phyloP scores from a whole-genome alignment of 495 filamentous ascomycete genomes.

The Rhypophila decipiens region DNA sequence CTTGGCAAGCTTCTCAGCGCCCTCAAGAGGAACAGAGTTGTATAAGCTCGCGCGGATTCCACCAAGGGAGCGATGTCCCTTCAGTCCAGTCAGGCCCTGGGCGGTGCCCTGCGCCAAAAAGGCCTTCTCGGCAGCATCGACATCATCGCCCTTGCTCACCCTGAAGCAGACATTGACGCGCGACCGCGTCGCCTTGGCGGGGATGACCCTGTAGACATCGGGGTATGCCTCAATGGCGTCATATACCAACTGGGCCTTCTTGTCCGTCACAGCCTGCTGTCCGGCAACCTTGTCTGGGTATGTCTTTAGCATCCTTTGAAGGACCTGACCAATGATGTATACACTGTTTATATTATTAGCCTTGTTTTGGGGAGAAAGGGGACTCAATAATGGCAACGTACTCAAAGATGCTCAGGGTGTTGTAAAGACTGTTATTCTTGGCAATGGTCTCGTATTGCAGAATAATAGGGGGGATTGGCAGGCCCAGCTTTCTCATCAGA shows the following conservation, averaged over 20 bases:
- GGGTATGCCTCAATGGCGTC: conserved; percentile 64
- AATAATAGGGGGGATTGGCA: conserved; percentile 71
- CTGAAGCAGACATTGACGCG: conserved; percentile 93
- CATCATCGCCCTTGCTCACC: conserved; percentile 53
- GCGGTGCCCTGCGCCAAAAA: conserved; percentile 68
- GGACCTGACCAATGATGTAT: conserved; percentile 80
- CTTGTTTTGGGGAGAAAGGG: background rate
- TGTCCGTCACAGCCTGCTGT: conserved; percentile 60
- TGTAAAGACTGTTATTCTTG: conserved; percentile 88
- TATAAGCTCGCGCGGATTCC: conserved; percentile 61
- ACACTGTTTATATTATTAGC: conserved; percentile 43
- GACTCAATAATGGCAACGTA: conserved; percentile 19
- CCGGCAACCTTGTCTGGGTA: conserved; percentile 62
- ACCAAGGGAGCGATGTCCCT: conserved; percentile 76
- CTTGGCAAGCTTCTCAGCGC: conserved; percentile 50
- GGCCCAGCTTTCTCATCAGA: conserved; percentile 64
- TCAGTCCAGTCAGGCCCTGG: conserved; percentile 61
- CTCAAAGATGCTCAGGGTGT: conserved; percentile 91
- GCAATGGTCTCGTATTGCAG: conserved; percentile 74
- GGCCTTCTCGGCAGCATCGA: conserved; percentile 58
- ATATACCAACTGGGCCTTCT: conserved; percentile 73
- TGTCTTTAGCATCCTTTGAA: conserved; percentile 55
- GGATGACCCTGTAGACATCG: conserved; percentile 64
- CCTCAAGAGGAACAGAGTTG: conserved; percentile 55
- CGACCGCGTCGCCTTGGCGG: conserved; percentile 63